A percentile compares a stretch with the other conserved stretches of the same genome.
Evolutionary conservation across 352 stramenopile species (phyloP).

Genomic region (Pythium vanterpoolii): DNA sequence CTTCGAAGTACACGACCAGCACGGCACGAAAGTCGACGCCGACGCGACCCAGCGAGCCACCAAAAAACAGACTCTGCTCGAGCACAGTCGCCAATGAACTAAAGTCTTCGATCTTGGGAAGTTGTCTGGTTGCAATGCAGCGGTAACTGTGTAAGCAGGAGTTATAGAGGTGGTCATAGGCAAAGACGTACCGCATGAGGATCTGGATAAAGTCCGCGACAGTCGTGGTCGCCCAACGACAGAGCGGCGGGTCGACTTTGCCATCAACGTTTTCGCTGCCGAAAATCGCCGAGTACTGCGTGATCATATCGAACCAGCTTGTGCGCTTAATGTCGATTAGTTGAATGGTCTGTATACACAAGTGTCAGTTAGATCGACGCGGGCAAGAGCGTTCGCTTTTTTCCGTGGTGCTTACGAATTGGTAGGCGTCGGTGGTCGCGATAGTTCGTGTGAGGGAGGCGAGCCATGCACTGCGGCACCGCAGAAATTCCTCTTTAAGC

Average conservation of each 20-base stretch:
- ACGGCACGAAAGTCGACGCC: constrained; percentile 82
- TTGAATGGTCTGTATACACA: constrained; percentile 61
- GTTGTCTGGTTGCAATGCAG: constrained; percentile 34
- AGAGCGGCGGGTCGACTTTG: constrained; percentile 79
- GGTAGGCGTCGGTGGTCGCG: constrained; percentile 66
- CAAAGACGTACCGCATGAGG: constrained; percentile 57
- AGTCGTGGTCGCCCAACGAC: constrained; percentile 73
- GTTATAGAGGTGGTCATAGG: not conserved
- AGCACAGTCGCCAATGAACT: constrained; percentile 75
- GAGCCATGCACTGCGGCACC: constrained; percentile 74
- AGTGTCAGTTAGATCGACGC: not conserved
- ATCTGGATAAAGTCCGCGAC: constrained; percentile 81
- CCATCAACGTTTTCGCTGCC: constrained; percentile 75
- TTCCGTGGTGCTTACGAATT: constrained; percentile 60
- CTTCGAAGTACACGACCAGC: constrained; percentile 79
- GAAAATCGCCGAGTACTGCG: constrained; percentile 90
- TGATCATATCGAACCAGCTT: constrained; percentile 91
- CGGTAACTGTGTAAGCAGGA: not conserved
- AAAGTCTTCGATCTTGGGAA: constrained; percentile 85
- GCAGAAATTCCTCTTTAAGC: constrained; percentile 84
- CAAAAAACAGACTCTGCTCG: constrained; percentile 86
- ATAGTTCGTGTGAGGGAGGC: constrained; percentile 54
- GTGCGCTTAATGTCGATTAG: constrained; percentile 86
- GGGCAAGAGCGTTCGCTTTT: not conserved
- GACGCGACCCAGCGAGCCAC: constrained; percentile 71